Conservation (phyloP, 352 stramenopile genomes). For the Globisporangium paroecandrum region DNA sequence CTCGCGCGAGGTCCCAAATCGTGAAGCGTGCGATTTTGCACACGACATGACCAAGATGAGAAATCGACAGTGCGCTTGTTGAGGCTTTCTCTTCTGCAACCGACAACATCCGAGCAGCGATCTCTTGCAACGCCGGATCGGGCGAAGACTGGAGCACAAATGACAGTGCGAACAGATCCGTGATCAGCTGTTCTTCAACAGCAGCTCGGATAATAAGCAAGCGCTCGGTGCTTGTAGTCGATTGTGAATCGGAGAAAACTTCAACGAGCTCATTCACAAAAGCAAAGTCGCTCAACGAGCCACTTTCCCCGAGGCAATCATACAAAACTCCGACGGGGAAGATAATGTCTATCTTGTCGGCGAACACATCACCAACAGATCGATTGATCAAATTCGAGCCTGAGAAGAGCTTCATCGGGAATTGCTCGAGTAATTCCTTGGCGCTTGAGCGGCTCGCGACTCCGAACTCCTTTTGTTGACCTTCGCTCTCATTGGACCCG, state of each 20-base stretch:
- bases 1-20: slow-evolving; percentile 47
- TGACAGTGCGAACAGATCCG: slow-evolving; percentile 67
- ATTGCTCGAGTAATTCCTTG: slow-evolving; percentile 28
- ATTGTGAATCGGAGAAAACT: not conserved
- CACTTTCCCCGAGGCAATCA: slow-evolving; percentile 27
- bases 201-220: slow-evolving; percentile 7
- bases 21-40: slow-evolving; percentile 68
- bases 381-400: not conserved
- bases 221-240: not conserved
- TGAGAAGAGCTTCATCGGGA: slow-evolving; percentile 29
- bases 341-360: slow-evolving; percentile 48
- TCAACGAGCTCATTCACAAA: slow-evolving; percentile 35
- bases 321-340: slow-evolving; percentile 44
- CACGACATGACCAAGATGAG: slow-evolving; percentile 56
- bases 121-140: slow-evolving; percentile 22
- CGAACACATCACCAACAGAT: slow-evolving; percentile 9
- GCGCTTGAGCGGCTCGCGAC: slow-evolving; percentile 15
- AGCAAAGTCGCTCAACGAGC: slow-evolving; percentile 17
- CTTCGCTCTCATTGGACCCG: slow-evolving; percentile 15
- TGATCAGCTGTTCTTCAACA: slow-evolving; percentile 57
- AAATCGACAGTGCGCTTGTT: slow-evolving; percentile 37
- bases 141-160: slow-evolving; percentile 45
- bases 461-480: slow-evolving; percentile 8
- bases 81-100: slow-evolving; percentile 46
- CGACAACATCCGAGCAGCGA: slow-evolving; percentile 41